Conservation (phyloP, 805 yeast genomes). For the Kodamaea neixiangensis region DNA sequence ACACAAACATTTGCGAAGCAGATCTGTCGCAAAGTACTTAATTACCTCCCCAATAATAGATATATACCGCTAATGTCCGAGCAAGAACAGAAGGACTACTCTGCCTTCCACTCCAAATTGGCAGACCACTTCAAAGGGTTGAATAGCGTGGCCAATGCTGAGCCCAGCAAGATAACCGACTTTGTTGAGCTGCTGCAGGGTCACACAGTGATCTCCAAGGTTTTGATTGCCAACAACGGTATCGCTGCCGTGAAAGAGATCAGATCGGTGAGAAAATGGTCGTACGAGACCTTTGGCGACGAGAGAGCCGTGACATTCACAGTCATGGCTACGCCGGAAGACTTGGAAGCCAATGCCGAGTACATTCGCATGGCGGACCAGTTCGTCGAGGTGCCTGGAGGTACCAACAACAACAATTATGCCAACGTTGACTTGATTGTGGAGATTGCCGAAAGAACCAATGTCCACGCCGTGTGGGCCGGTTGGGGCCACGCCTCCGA, state of each 20-base stretch:
- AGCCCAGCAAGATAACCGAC: conserved; percentile 75
- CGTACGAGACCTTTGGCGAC: conserved; percentile 97
- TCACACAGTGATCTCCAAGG: conserved; percentile 88
- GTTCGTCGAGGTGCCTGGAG: conserved; percentile 98
- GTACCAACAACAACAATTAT: conserved; percentile 96
- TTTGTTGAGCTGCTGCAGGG: conserved; percentile 87
- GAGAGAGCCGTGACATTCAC: conserved; percentile 92
- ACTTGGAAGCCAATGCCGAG: conserved; percentile 93
- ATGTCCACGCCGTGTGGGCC: conserved; percentile 99
- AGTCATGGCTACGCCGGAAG: conserved; percentile 99
- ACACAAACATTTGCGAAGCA: background rate
- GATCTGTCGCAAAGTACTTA: background rate
- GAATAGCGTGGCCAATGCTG: conserved; percentile 74
- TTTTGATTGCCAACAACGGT: conserved; percentile 97
- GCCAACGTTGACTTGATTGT: conserved; percentile 98
- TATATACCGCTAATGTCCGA: conserved; percentile 12
- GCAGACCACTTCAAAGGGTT: conserved; percentile 81
- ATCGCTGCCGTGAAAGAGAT: conserved; percentile 99
- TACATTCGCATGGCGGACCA: conserved; percentile 99
- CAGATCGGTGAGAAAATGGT: conserved; percentile 97
- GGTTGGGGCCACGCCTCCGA: conserved; percentile 99
- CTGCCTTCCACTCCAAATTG: conserved; percentile 38
- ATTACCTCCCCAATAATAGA: conserved; percentile 9
- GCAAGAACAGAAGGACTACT: conserved; percentile 22
- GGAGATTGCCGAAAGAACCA: conserved; percentile 94